Evolutionary conservation across 202 grass and related monocot genomes (phyloP).

Genomic region (Zoysia matrella): DNA sequence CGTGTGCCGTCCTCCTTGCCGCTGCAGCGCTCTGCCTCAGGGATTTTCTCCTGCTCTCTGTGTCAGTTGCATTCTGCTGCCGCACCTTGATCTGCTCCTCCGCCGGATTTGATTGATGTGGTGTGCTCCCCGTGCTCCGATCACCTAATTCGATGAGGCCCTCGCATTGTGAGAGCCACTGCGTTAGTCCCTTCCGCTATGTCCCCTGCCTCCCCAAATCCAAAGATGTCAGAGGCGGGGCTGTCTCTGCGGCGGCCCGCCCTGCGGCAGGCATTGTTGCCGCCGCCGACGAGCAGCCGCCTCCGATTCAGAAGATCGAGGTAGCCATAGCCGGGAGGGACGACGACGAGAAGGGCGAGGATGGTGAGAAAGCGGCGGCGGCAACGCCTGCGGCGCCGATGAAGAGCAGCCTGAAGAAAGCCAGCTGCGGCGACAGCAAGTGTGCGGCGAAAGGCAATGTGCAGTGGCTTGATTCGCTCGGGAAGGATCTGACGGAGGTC

Average conservation of each 20-base stretch:
- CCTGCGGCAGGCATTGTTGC: slow-evolving; percentile 10
- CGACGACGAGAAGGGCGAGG: slow-evolving; percentile 30
- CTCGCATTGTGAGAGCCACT: slow-evolving; percentile 76
- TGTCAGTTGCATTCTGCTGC: slow-evolving; percentile 30
- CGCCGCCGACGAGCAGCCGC: slow-evolving; percentile 41
- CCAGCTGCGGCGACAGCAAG: slow-evolving; percentile 28
- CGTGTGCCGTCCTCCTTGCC: slow-evolving; percentile 28
- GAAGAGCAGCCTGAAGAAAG: slow-evolving; percentile 82
- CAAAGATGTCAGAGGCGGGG: slow-evolving; percentile 52
- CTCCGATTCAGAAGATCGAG: slow-evolving; percentile 47
- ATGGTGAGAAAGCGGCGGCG: slow-evolving; percentile 21
- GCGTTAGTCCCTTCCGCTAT: slow-evolving; percentile 57
- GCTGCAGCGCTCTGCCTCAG: slow-evolving; percentile 7
- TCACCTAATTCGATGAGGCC: slow-evolving; percentile 73
- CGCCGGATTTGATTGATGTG: slow-evolving; percentile 55
- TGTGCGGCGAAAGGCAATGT: slow-evolving; percentile 68
- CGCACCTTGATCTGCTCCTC: slow-evolving; percentile 13
- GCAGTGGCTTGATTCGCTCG: slow-evolving; percentile 87
- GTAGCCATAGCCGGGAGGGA: slow-evolving; percentile 21
- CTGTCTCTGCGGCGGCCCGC: slow-evolving; percentile 18
- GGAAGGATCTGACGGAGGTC: slow-evolving; percentile 78
- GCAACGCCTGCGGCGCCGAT: slow-evolving; percentile 17
- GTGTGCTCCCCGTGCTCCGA: slow-evolving; percentile 42
- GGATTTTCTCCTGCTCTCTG: slow-evolving; percentile 23
- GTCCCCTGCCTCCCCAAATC: slow-evolving; percentile 57